phyloP scores from a whole-genome alignment of 345 rosid genomes.

The Eutrema yunnanense region DNA sequence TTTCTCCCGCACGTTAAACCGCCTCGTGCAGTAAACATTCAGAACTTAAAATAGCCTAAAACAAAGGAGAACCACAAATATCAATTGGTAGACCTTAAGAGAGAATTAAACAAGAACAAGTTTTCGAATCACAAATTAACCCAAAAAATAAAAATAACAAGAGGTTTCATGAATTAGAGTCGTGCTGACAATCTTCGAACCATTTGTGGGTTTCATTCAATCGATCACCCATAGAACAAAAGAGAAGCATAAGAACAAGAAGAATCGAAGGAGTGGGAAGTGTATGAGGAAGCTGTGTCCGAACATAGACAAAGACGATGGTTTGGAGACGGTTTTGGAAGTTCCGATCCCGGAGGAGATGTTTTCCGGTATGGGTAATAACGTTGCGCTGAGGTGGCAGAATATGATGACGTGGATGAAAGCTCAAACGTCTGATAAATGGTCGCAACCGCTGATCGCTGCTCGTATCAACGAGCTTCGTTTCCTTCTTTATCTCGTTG shows the following conservation, averaged over 20 bases:
- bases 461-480: slow-evolving; percentile 79
- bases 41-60: slow-evolving; percentile 3
- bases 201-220: slow-evolving; percentile 21
- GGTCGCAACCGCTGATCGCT: slow-evolving; percentile 70
- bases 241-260: slow-evolving; percentile 7
- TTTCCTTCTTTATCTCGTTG: slow-evolving; percentile 83
- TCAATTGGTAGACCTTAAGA: not conserved
- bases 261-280: slow-evolving; percentile 1
- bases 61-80: slow-evolving; percentile 12
- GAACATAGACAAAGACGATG: slow-evolving; percentile 79
- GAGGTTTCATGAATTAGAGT: slow-evolving; percentile 12
- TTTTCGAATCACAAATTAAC: not conserved
- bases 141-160: not conserved
- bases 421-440: slow-evolving; percentile 76
- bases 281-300: slow-evolving; percentile 89
- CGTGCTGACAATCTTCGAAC: slow-evolving; percentile 34
- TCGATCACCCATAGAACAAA: slow-evolving; percentile 21
- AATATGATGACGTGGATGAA: slow-evolving; percentile 90
- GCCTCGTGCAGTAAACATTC: no score
- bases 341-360: slow-evolving; percentile 95
- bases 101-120: not conserved
- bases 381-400: slow-evolving; percentile 44
- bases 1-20: no score
- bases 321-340: slow-evolving; percentile 93
- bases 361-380: slow-evolving; percentile 77